Evolutionary conservation across 2,329 filamentous ascomycete genomes (phyloP).

Genomic region (Tolypocladium album): DNA sequence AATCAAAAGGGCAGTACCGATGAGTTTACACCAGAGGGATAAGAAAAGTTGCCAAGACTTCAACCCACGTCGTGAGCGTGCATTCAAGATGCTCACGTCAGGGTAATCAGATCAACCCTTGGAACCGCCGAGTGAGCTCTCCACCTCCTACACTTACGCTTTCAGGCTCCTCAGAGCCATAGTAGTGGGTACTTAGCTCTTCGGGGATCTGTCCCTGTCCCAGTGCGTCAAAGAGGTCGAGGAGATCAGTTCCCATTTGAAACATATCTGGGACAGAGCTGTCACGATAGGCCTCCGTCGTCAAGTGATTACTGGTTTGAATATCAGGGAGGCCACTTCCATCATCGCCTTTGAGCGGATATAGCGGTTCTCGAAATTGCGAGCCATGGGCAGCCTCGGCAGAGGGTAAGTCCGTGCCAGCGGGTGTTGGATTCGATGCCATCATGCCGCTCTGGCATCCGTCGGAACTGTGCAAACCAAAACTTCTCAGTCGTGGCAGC

Average conservation of each 20-base stretch:
- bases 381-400: not conserved
- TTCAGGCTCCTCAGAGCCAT: constrained; percentile 6
- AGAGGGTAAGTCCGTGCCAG: not conserved
- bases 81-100: not conserved
- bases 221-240: constrained; percentile 24
- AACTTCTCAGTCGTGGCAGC: constrained; percentile 17
- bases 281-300: constrained; percentile 2
- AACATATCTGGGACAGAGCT: constrained; percentile 18
- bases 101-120: constrained; percentile 16
- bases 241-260: constrained; percentile 22
- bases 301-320: constrained; percentile 1
- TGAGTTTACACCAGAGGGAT: not conserved
- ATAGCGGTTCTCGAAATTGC: not conserved
- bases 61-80: not conserved
- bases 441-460: not conserved
- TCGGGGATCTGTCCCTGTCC: constrained; percentile 16
- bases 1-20: not conserved
- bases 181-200: constrained; percentile 5
- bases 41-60: not conserved
- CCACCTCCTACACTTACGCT: constrained; percentile 9
- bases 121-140: constrained; percentile 20
- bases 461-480: constrained; percentile 11
- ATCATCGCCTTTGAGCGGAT: not conserved
- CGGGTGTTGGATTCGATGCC: not conserved
- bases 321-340: not conserved